A percentile compares a stretch with the other conserved stretches of the same genome.
Evolutionary conservation across 495 filamentous ascomycete species (phyloP).

Genomic region (Aspergillus wentii): DNA sequence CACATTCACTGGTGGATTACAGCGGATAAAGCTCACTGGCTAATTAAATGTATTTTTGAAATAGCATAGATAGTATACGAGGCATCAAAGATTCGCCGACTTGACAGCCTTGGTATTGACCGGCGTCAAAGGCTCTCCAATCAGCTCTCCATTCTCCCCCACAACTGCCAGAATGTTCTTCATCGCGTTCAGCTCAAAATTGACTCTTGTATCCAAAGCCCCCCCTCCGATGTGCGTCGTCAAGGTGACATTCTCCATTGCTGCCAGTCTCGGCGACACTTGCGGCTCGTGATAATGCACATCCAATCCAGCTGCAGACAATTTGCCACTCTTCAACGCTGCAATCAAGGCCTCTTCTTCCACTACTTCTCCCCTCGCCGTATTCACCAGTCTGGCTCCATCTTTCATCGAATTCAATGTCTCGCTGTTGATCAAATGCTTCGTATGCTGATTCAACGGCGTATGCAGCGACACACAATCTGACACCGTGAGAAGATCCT

Average conservation of each 20-base stretch:
- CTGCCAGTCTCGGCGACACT: too few relatives aligned
- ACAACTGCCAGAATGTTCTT: too few relatives aligned
- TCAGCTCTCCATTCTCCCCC: too few relatives aligned
- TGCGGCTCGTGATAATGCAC: slow-evolving; percentile 58
- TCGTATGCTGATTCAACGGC: slow-evolving; percentile 51
- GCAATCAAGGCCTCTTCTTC: slow-evolving; percentile 52
- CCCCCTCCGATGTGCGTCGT: too few relatives aligned
- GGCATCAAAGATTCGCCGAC: neutral
- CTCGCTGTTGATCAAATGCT: slow-evolving; percentile 33
- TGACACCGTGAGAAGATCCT: slow-evolving; percentile 41
- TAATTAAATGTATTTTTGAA: too few relatives aligned
- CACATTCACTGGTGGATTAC: too few relatives aligned
- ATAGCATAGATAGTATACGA: too few relatives aligned
- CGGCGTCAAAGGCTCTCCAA: slow-evolving; percentile 53
- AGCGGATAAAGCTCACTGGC: too few relatives aligned
- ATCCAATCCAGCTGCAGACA: slow-evolving; percentile 49
- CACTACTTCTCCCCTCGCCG: slow-evolving; percentile 54
- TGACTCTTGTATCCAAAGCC: too few relatives aligned
- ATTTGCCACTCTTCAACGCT: slow-evolving; percentile 47
- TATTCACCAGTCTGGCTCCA: slow-evolving; percentile 59
- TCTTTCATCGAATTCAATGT: slow-evolving; percentile 58
- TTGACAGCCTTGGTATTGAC: slow-evolving; percentile 56
- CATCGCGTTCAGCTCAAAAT: too few relatives aligned
- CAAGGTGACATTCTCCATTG: too few relatives aligned
- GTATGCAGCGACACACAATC: slow-evolving; percentile 63